phyloP scores from a whole-genome alignment of 2,329 filamentous ascomycete genomes.

The Botrytis pseudocinerea region DNA sequence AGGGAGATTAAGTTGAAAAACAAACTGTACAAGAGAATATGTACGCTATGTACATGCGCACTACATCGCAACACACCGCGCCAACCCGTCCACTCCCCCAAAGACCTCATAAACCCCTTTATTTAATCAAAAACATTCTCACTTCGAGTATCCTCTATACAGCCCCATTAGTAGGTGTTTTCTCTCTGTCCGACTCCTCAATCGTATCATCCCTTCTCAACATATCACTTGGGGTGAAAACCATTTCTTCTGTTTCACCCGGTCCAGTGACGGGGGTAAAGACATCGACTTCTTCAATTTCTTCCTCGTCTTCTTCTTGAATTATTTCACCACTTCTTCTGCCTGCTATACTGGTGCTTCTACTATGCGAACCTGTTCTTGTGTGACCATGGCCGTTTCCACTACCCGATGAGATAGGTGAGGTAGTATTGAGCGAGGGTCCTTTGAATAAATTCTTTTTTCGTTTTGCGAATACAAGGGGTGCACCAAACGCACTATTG shows the following conservation, averaged over 20 bases:
- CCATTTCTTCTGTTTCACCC: constrained; percentile 37
- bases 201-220: constrained; percentile 13
- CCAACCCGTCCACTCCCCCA: background rate
- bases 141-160: background rate
- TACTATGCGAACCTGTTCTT: constrained; percentile 45
- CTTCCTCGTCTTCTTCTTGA: constrained; percentile 27
- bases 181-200: constrained; percentile 21
- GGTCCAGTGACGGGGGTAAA: constrained; percentile 52
- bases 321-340: constrained; percentile 73
- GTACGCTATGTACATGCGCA: constrained; percentile 19
- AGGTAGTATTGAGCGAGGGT: constrained; percentile 58
- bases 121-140: constrained; percentile 1
- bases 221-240: constrained; percentile 30
- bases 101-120: constrained; percentile 4
- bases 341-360: constrained; percentile 64
- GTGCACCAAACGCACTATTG: constrained; percentile 53
- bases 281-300: constrained; percentile 44
- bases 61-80: background rate
- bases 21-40: constrained; percentile 17
- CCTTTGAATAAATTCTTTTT: constrained; percentile 84
- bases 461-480: constrained; percentile 76
- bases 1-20: background rate
- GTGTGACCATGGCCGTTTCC: constrained; percentile 38
- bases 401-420: constrained; percentile 30
- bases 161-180: constrained; percentile 21